Conservation (phyloP, 2,329 filamentous ascomycete genomes). For the Pseudonectria buxi region DNA sequence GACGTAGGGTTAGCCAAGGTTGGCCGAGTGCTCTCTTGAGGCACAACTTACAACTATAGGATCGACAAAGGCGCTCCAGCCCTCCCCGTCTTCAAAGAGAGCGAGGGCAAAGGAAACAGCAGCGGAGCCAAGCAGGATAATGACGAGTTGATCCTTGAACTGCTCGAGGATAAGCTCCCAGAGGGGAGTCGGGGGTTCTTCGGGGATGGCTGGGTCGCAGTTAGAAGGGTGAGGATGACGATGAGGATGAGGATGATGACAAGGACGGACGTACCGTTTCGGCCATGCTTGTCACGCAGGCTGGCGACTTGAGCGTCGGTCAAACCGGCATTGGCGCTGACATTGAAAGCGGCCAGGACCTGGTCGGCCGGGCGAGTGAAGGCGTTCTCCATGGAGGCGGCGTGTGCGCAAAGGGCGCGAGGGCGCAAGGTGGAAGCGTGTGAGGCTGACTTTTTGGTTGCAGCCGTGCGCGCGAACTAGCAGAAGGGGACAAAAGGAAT, state of each 20-base stretch:
- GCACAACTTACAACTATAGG: constrained; percentile 71
- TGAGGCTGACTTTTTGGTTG: too few species aligned
- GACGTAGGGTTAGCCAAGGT: constrained; percentile 5
- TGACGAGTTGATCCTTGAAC: constrained; percentile 97
- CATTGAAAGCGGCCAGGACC: constrained; percentile 53
- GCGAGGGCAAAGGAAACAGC: constrained; percentile 90
- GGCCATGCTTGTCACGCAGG: constrained; percentile 53
- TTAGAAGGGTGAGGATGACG: constrained; percentile 5
- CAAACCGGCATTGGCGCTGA: constrained; percentile 49
- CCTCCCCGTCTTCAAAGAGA: constrained; percentile 85
- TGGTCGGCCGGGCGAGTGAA: constrained; percentile 51
- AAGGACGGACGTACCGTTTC: constrained; percentile 49
- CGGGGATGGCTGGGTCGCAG: constrained; percentile 47
- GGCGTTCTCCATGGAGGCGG: constrained; percentile 52
- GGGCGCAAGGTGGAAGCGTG: constrained; percentile 6
- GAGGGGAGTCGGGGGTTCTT: constrained; percentile 90
- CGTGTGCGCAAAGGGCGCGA: constrained; percentile 11
- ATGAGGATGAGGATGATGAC: constrained; percentile 8
- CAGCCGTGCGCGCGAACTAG: not conserved
- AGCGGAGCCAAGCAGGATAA: constrained; percentile 89
- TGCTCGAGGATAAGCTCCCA: constrained; percentile 98
- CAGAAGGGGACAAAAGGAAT: too few species aligned
- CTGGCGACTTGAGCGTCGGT: constrained; percentile 51
- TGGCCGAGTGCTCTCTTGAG: constrained; percentile 1
- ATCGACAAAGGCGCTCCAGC: constrained; percentile 96